Conservation (phyloP, 192 early-diverging fungal species). For the Endogone sp. region DNA sequence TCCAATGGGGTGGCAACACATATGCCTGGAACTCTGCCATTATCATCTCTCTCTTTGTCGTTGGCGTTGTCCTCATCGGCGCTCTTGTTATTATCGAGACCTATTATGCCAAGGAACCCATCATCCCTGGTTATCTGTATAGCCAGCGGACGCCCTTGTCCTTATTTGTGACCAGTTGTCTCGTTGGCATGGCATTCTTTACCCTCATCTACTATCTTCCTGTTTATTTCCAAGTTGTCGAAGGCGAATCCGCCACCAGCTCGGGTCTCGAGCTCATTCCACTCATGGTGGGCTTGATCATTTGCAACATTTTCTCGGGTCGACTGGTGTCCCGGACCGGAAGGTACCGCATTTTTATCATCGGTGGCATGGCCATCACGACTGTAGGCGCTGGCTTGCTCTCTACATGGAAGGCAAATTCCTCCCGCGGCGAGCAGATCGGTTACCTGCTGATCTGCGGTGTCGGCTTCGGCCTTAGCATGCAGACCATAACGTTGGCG, state of each 20-base stretch:
- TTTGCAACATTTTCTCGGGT: slow-evolving; percentile 64
- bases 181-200: slow-evolving; percentile 56
- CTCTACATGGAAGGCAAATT: slow-evolving; percentile 43
- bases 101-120: slow-evolving; percentile 57
- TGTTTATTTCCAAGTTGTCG: slow-evolving; percentile 65
- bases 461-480: slow-evolving; percentile 64
- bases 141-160: slow-evolving; percentile 52
- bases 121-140: slow-evolving; percentile 61
- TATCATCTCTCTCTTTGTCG: slow-evolving; percentile 12
- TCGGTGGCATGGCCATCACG: slow-evolving; percentile 52
- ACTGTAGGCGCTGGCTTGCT: slow-evolving; percentile 59
- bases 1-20: slow-evolving; percentile 2
- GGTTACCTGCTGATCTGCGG: slow-evolving; percentile 66
- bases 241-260: slow-evolving; percentile 54
- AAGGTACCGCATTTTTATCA: slow-evolving; percentile 57
- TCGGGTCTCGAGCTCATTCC: slow-evolving; percentile 73
- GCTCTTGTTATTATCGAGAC: slow-evolving; percentile 62
- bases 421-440: slow-evolving; percentile 43
- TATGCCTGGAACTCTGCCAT: slow-evolving; percentile 15
- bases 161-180: slow-evolving; percentile 54
- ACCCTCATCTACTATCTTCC: not conserved
- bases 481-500: slow-evolving; percentile 72
- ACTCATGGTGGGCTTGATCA: slow-evolving; percentile 63
- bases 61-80: slow-evolving; percentile 4
- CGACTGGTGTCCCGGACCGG: slow-evolving; percentile 49